These are phyloP conservation scores for Starmerella geochares DNA, from an alignment of 805 yeast species.

Conservation along the genomic window DNA sequence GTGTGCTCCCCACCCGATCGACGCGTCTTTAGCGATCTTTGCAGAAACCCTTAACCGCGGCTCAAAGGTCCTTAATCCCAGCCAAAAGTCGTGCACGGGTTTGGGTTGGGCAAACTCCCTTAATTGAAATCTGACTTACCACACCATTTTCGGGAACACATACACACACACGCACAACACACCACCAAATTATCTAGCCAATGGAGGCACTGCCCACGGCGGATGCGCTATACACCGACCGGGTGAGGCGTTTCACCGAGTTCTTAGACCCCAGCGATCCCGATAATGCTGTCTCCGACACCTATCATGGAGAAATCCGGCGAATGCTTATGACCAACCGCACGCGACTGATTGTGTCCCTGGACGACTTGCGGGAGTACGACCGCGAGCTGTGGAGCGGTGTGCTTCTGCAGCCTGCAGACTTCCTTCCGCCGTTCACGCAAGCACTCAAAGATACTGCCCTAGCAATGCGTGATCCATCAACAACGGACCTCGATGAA, in stretches of 20 bases:
- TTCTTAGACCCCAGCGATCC: conserved; percentile 54
- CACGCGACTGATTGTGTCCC: conserved; percentile 58
- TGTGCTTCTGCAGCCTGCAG: conserved; percentile 64
- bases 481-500: conserved; percentile 46
- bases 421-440: conserved; percentile 79
- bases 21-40: background rate
- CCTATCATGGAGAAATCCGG: conserved; percentile 57
- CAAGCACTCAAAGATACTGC: conserved; percentile 75
- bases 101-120: conserved; percentile 5
- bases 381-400: conserved; percentile 74
- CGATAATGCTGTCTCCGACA: conserved; percentile 39
- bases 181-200: background rate
- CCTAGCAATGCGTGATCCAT: conserved; percentile 54
- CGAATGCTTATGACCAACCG: conserved; percentile 59
- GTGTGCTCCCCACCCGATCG: background rate
- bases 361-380: conserved; percentile 81
- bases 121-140: conserved; percentile 2
- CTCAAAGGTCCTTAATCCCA: background rate
- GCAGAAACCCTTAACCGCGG: background rate
- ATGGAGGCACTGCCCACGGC: conserved; percentile 21
- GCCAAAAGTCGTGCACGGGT: conserved; percentile 2
- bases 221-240: conserved; percentile 51
- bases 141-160: background rate
- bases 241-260: conserved; percentile 81
- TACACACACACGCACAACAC: background rate